Evolutionary conservation across 306 rosid species (phyloP).

Genomic region (Cicer chorassanicum): DNA sequence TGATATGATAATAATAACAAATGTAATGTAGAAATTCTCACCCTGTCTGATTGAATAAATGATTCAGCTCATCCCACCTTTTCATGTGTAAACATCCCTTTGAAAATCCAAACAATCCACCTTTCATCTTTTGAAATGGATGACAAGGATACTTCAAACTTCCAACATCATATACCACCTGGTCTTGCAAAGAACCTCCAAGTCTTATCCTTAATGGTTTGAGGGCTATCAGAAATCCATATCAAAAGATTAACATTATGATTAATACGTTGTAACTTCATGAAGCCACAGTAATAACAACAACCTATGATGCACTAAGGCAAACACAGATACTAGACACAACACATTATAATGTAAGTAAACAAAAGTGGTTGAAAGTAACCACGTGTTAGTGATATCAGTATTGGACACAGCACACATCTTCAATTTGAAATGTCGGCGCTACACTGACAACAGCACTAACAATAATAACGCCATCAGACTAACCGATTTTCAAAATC

Average conservation of each 20-base stretch:
- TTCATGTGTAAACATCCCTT: slow-evolving; percentile 90
- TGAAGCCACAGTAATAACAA: neutral
- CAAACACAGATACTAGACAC: too few species aligned
- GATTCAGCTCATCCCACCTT: slow-evolving; percentile 96
- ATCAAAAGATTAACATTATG: slow-evolving; percentile 41
- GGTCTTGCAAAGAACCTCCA: slow-evolving; percentile 98
- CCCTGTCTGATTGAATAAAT: slow-evolving; percentile 83
- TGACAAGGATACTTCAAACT: slow-evolving; percentile 70
- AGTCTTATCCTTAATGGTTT: slow-evolving; percentile 86
- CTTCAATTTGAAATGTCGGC: too few species aligned
- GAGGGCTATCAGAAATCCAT: slow-evolving; percentile 69
- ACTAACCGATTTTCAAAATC: slow-evolving; percentile 16
- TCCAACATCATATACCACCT: slow-evolving; percentile 77
- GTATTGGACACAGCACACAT: too few species aligned
- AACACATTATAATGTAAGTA: too few species aligned
- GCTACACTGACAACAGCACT: neutral
- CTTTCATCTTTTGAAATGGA: slow-evolving; percentile 70
- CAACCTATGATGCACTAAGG: neutral
- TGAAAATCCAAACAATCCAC: slow-evolving; percentile 86
- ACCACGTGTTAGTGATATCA: too few species aligned
- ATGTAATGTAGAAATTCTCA: slow-evolving; percentile 53
- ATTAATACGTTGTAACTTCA: slow-evolving; percentile 26
- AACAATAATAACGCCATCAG: slow-evolving; percentile 10
- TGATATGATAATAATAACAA: slow-evolving; percentile 36
- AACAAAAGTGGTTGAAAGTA: too few species aligned